Evolutionary conservation across 179 eudicot species (phyloP).

Genomic region (Sideroxylon spinosum): DNA sequence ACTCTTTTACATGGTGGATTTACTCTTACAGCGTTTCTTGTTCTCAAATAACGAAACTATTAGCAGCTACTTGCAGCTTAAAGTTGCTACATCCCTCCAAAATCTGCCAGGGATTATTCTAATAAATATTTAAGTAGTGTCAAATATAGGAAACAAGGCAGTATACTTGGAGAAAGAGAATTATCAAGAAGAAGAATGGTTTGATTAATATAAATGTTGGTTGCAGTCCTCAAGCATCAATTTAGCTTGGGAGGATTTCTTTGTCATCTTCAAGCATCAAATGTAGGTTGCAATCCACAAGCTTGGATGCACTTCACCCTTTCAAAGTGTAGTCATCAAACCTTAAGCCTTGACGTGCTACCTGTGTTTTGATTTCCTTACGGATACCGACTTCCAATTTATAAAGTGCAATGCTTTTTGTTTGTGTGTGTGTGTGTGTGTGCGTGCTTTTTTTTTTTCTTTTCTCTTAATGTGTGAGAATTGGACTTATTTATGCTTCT

Average conservation of each 20-base stretch:
- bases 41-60: neutral
- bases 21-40: neutral
- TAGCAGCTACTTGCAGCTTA: neutral
- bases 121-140: neutral
- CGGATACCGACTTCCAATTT: neutral
- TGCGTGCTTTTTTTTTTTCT: neutral
- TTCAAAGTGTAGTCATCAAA: neutral
- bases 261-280: too few relatives aligned
- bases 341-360: neutral
- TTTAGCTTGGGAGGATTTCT: too few relatives aligned
- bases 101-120: neutral
- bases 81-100: neutral
- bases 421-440: neutral
- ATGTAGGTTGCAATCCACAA: neutral
- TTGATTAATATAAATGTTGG: neutral
- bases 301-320: neutral
- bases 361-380: neutral
- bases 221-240: neutral
- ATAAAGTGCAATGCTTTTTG: neutral
- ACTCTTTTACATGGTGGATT: neutral
- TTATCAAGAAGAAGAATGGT: neutral
- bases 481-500: conserved; percentile 1
- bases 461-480: neutral
- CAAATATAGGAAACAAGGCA: neutral
- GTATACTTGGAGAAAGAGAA: neutral